Percentiles rank a stretch among this genome's conserved stretches.
Conservation (phyloP, 495 filamentous ascomycete genomes). For the Trichoderma gamsii region DNA sequence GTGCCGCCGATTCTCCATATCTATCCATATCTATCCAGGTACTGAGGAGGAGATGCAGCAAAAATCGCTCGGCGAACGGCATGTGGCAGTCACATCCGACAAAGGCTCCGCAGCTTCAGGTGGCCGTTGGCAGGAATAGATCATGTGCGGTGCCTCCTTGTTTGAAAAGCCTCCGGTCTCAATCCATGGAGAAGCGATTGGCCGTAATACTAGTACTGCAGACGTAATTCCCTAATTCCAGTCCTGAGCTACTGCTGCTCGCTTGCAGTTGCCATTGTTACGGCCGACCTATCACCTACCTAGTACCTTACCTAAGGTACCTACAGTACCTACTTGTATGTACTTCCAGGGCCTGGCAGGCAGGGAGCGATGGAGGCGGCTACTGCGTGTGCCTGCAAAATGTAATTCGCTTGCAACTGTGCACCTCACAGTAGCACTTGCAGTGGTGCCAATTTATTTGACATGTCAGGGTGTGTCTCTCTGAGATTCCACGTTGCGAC, state of each 20-base stretch:
- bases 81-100: background rate
- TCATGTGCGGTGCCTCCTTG: background rate
- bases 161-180: no score
- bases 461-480: no score
- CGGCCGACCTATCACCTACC: background rate
- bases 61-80: background rate
- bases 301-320: no score
- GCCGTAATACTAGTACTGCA: no score
- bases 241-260: background rate
- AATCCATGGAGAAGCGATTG: no score
- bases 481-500: no score
- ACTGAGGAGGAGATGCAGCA: background rate
- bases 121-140: background rate
- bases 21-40: background rate
- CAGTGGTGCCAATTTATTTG: background rate
- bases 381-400: no score
- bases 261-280: conserved; percentile 3
- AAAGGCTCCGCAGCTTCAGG: background rate
- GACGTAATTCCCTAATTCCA: background rate
- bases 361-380: background rate
- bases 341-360: background rate
- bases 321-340: no score
- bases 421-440: background rate
- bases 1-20: background rate
- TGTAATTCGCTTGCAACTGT: no score